Percentiles rank a stretch among this genome's conserved stretches.
phyloP scores from a whole-genome alignment of 257 asterid genomes.

The Thymus mandschuricus region DNA sequence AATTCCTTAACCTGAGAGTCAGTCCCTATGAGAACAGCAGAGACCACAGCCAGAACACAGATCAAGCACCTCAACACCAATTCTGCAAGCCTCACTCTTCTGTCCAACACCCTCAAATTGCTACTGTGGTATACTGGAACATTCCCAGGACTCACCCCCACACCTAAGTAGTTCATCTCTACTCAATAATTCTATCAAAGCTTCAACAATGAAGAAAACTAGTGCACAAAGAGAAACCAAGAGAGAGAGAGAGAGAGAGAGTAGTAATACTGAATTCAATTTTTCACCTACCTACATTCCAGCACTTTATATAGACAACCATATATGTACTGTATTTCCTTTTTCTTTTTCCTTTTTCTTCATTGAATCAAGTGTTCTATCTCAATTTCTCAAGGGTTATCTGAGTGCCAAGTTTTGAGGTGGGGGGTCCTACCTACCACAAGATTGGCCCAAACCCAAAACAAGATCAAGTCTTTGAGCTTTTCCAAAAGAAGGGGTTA shows the following conservation, averaged over 20 bases:
- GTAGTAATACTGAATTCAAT: constrained; percentile 32
- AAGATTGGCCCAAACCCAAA: background rate
- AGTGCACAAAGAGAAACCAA: background rate
- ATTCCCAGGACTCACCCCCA: constrained; percentile 96
- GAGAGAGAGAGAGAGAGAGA: constrained; percentile 4
- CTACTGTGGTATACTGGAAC: constrained; percentile 81
- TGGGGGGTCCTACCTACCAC: constrained; percentile 20
- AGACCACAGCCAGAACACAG: constrained; percentile 63
- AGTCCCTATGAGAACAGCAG: constrained; percentile 76
- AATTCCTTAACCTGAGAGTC: constrained; percentile 83
- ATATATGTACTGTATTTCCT: background rate
- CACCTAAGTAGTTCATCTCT: constrained; percentile 77
- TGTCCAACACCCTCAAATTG: constrained; percentile 74
- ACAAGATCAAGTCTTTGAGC: background rate
- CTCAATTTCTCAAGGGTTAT: constrained; percentile 2
- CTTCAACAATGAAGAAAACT: background rate
- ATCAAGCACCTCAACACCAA: constrained; percentile 69
- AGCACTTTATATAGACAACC: constrained; percentile 45
- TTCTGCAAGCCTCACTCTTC: constrained; percentile 71
- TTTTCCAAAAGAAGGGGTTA: background rate
- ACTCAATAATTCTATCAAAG: constrained; percentile 2
- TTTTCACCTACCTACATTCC: constrained; percentile 43
- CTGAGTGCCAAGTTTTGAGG: constrained; percentile 20
- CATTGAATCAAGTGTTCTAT: too few relatives aligned
- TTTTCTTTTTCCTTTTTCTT: background rate